These are phyloP conservation scores for Podospora appendiculata DNA, from an alignment of 495 filamentous ascomycete genomes.

Conservation along the genomic window DNA sequence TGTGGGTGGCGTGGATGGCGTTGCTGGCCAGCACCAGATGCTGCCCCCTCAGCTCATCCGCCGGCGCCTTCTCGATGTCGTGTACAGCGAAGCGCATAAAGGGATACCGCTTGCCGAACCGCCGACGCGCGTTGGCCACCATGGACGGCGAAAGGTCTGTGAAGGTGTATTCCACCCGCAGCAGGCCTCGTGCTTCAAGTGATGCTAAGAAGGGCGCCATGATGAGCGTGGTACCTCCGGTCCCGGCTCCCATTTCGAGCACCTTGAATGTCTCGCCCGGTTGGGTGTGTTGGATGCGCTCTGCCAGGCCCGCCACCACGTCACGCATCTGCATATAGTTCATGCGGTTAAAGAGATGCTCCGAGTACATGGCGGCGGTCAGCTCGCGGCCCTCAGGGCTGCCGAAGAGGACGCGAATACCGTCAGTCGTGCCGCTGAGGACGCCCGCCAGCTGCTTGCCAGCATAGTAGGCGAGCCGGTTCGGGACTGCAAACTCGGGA, in stretches of 20 bases:
- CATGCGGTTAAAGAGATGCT: not conserved
- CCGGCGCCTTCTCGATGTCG: constrained; percentile 43
- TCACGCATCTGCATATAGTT: no score
- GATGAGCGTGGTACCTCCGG: constrained; percentile 36
- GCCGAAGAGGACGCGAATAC: constrained; percentile 4
- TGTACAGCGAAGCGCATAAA: constrained; percentile 37
- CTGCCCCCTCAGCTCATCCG: constrained; percentile 34
- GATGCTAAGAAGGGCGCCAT: constrained; percentile 8
- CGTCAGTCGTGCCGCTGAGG: constrained; percentile 4
- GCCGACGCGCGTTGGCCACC: constrained; percentile 37
- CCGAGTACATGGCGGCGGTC: constrained; percentile 1
- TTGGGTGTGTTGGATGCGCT: no score
- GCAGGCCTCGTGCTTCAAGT: no score
- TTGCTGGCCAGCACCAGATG: constrained; percentile 47
- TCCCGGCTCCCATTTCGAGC: constrained; percentile 50
- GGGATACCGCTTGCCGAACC: constrained; percentile 6
- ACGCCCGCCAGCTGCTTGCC: constrained; percentile 6
- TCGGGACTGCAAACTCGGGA: no score
- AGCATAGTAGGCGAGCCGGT: not conserved
- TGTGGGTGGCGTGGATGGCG: constrained; percentile 39
- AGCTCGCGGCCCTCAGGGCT: not conserved
- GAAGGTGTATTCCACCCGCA: constrained; percentile 41
- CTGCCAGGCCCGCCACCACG: no score
- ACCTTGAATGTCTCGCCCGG: constrained; percentile 12
- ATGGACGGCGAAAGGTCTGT: constrained; percentile 49